These are phyloP conservation scores for Fraxinus quadrangulata DNA, from an alignment of 257 asterid species.

Conservation along the genomic window DNA sequence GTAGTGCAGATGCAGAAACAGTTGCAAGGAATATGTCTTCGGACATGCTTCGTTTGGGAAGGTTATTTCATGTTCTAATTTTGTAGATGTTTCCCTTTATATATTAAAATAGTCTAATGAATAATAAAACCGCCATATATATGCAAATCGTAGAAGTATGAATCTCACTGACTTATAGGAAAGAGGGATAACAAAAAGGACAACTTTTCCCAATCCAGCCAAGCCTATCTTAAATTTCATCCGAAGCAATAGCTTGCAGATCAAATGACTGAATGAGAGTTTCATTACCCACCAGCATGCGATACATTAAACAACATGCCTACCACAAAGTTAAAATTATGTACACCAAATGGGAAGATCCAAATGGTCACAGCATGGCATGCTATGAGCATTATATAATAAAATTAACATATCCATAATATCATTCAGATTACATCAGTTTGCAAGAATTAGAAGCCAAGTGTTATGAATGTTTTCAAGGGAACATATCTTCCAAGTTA, in stretches of 20 bases:
- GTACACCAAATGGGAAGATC: not conserved
- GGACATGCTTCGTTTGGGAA: conserved; percentile 11
- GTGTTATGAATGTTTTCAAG: not conserved
- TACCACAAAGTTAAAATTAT: not conserved
- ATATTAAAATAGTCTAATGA: conserved; percentile 2
- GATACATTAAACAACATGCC: conserved; percentile 10
- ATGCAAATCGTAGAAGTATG: not conserved
- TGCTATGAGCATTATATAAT: conserved; percentile 3
- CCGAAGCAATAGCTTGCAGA: conserved; percentile 2
- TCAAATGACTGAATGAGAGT: not conserved
- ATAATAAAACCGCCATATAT: not conserved
- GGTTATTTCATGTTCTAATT: not conserved
- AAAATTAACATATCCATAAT: conserved; percentile 9
- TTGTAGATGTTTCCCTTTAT: not conserved
- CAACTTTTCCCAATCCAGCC: conserved; percentile 12
- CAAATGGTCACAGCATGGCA: not conserved
- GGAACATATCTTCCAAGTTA: not conserved
- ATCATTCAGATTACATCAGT: conserved; percentile 5
- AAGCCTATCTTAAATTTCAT: conserved; percentile 7
- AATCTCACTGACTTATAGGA: conserved; percentile 7
- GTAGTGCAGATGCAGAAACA: conserved; percentile 27
- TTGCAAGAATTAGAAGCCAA: not conserved
- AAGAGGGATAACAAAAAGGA: conserved; percentile 6
- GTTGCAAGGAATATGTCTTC: conserved; percentile 15
- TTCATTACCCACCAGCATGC: not conserved